Evolutionary conservation across 2,329 filamentous ascomycete genomes (phyloP), one percentile per base, ranked within the genome.

Genomic region (Claviceps humidiphila): DNA sequence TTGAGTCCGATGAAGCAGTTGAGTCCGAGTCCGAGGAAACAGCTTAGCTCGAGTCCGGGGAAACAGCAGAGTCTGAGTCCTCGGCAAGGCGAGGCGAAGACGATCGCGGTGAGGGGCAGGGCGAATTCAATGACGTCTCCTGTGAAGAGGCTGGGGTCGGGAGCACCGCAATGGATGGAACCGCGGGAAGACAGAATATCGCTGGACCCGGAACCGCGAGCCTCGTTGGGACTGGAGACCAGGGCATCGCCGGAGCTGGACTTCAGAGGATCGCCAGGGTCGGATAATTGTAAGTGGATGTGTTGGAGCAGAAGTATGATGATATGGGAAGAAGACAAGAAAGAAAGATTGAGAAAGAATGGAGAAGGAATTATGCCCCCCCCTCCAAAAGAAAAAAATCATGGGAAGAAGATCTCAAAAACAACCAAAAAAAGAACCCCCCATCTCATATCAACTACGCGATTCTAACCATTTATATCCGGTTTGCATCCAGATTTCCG

Each of bases 401-500:
- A 30, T 30, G 30, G 30, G 30, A 30, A 30, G 30, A 11, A 30
- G 30, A 30, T 1, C 30, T 9, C 30, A 30, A 30, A 11, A 30
- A 30, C 3, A 30, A 30, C 9, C 30, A 11, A 11, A 2, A 30
- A 30, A 30, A 11, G 3, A 30, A 30, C 9, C 8, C 30, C 30
- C 30, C 30, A 30, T 30, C 30, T 3, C 30, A 4, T 30, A 30
- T 30, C 30, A 30, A 30, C 3, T 4, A 11, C 30, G 30, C 9
- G 4, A 11, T 30, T 30, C 30, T 30, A 30, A 30, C 30, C 30
- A 11, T 9, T 30, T 30, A 30, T 30, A 30, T 43, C 16, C 13
- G 6, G 3, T 22, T n/a, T 22, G 11, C 7, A 14, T 39, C 14
- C 66, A 93, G 89, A 91, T 69, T 87, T 95, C 61, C 87, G 89